Evolutionary conservation across 139 green algal species (phyloP).

Genomic region (Protoeuglena noctilucae): DNA sequence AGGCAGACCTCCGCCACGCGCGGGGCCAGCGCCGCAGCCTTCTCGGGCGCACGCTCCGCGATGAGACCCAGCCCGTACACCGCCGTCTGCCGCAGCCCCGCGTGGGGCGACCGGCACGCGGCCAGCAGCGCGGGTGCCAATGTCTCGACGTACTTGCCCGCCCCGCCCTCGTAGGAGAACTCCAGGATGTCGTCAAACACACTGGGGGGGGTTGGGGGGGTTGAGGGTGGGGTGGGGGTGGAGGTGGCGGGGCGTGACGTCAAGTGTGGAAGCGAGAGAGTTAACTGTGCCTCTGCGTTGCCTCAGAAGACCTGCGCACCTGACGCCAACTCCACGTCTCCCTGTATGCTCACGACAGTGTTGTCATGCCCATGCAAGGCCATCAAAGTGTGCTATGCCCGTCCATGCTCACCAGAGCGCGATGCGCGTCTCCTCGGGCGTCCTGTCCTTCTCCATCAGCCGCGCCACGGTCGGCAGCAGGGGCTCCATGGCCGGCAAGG

Average conservation of each 20-base stretch:
- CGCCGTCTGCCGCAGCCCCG: slow-evolving; percentile 68
- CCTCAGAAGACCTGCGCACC: too few species aligned
- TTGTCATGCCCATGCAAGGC: too few species aligned
- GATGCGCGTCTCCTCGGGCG: slow-evolving; percentile 61
- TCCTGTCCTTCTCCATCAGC: slow-evolving; percentile 37
- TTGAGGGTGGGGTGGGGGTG: not conserved
- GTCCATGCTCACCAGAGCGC: too few species aligned
- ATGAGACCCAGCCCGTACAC: slow-evolving; percentile 80
- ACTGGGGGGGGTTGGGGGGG: not conserved
- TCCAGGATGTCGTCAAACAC: slow-evolving; percentile 4
- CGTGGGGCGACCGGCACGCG: slow-evolving; percentile 24
- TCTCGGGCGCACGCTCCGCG: slow-evolving; percentile 26
- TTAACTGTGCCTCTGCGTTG: too few species aligned
- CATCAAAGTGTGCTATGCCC: too few species aligned
- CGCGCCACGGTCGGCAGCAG: slow-evolving; percentile 54
- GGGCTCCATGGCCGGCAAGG: slow-evolving; percentile 62
- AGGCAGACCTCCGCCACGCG: slow-evolving; percentile 6
- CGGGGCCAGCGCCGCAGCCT: not conserved
- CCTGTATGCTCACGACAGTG: too few species aligned
- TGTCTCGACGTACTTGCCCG: slow-evolving; percentile 24
- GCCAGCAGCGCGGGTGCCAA: slow-evolving; percentile 54
- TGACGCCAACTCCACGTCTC: too few species aligned
- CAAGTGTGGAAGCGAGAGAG: not conserved
- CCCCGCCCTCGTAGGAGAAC: slow-evolving; percentile 4
- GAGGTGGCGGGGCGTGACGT: not conserved